These are phyloP conservation scores for Tulasnella sp. DNA, from an alignment of 768 basidiomycete species.

Conservation along the genomic window DNA sequence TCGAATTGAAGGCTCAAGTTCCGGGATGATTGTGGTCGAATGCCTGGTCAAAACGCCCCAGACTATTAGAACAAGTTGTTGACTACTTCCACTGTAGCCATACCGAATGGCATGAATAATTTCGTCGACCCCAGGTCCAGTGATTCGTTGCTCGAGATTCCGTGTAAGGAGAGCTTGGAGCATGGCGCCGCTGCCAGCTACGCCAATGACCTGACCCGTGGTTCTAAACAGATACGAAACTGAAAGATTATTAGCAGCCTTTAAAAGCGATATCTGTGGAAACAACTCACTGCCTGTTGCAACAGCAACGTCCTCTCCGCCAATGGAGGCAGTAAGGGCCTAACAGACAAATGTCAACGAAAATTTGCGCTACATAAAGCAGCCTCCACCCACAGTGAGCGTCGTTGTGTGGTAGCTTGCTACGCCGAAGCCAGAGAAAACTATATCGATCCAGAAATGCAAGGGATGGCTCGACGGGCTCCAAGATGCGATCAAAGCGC, in stretches of 20 bases:
- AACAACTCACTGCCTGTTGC: constrained; percentile 74
- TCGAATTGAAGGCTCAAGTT: constrained; percentile 46
- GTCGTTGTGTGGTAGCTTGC: constrained; percentile 80
- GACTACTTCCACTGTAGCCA: not conserved
- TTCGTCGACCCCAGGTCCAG: constrained; percentile 62
- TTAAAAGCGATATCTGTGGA: not conserved
- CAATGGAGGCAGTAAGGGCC: constrained; percentile 82
- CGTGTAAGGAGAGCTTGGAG: constrained; percentile 69
- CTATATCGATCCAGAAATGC: constrained; percentile 69
- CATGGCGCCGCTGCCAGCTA: constrained; percentile 77
- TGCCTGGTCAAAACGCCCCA: constrained; percentile 22
- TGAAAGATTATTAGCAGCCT: not conserved
- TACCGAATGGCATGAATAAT: constrained; percentile 33
- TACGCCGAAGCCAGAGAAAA: constrained; percentile 79
- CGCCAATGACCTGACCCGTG: constrained; percentile 91
- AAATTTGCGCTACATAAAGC: not conserved
- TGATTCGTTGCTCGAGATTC: constrained; percentile 65
- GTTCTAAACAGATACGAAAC: constrained; percentile 92
- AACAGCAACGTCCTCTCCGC: constrained; percentile 74
- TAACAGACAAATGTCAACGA: constrained; percentile 31
- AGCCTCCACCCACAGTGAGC: constrained; percentile 49
- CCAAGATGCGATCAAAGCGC: constrained; percentile 58
- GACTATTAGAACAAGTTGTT: constrained; percentile 24
- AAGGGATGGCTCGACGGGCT: constrained; percentile 48
- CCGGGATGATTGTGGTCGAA: constrained; percentile 62